Base-by-base conservation (phyloP, 371 early-diverging fungal genomes). In the Funneliformis caledonium region DNA sequence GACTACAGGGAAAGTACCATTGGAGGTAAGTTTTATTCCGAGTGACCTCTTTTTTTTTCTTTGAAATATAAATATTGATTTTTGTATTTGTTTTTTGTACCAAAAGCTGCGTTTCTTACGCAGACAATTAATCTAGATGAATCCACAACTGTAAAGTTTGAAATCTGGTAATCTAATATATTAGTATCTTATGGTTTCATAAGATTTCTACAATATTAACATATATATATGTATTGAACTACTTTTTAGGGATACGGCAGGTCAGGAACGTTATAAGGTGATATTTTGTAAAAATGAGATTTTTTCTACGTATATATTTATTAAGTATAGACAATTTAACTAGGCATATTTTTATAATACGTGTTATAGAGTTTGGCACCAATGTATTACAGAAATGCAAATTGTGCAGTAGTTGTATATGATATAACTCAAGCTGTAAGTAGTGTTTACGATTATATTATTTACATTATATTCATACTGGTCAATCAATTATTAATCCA, bases 311-410 rank as follows among this genome's bases (percentile, higher is more conserved):
- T 56, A 56, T 56, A 6, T 19, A 56, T 2, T 56, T 6, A 19
- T n/a, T 7, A 6, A 19, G 16, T n/a, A 56, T 56, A 56, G 16
- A 19, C 19, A 16, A 56, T 56, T 56, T 16, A 56, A 56, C 56
- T 7, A n/a, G 56, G 16, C 16, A 56, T 56, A 19, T 56, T 37
- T 37, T 67, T 14, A n/a, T 47, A 22, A 22, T 26, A 70, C 45
- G n/a, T 33, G 68, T 47, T 74, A 80, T 89, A 94, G 93, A 94
- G 94, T 83, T 93, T 99, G 84, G 99, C 99, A 68, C 99, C 98
- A 52, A 98, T 98, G 97, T 99, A 99, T 88, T 99, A 99, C 86
- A 91, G 99, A 76, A 97, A 97, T 85, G 98, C 99, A 26, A 95
- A 95, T 85, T 97, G 96, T 73, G 98, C 97, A 4, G 93, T 97